Evolutionary conservation across 805 yeast species (phyloP), one percentile per base, ranked within the genome.

Genomic region (Candida rishiriensis): DNA sequence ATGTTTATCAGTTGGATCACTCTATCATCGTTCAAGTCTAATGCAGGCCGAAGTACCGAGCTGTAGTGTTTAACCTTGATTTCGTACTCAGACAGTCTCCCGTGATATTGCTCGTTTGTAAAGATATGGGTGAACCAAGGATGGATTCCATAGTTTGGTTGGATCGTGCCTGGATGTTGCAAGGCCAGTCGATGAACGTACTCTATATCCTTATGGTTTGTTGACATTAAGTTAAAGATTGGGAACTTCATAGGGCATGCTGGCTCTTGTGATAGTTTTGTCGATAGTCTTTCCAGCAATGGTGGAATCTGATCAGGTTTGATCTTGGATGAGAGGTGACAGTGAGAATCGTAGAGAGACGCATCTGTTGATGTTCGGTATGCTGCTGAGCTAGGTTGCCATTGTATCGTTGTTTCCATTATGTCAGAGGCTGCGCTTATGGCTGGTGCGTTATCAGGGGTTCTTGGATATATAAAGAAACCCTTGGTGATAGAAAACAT

Each of bases 71-170:
- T 56, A 14, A 34, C 15, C 52, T 81, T 83, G 30, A 55, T 50
- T 1, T 53, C 55, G 1, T 41, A 35, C 1, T 46, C 52, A 3
- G 48, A 7, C 35, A 47, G 14, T 21, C 46, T n/a, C 11, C 48
- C 3, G 14, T 14, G 39, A 14, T 52, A 47, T 1, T 53, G 59
- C 14, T 15, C 11, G n/a, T 63, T 54, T 2, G 75, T 66, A 49
- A 79, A 83, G 15, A 83, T 50, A 60, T 90, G 96, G 3, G 81
- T 65, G 56, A 78, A 90, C 98, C 98, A 91, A 0, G 99, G 99
- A 63, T 91, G 99, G 1, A 88, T 68, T 0, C 98, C 96, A 56
- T 78, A 76, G 34, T 76, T 75, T 0, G 83, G 76, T 9, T 66
- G 58, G 1, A 73, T 48, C 3, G 39, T 13, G 3, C 52, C 50